phyloP scores from a whole-genome alignment of 2,329 filamentous ascomycete genomes.

The Pseudocercospora fuligena region DNA sequence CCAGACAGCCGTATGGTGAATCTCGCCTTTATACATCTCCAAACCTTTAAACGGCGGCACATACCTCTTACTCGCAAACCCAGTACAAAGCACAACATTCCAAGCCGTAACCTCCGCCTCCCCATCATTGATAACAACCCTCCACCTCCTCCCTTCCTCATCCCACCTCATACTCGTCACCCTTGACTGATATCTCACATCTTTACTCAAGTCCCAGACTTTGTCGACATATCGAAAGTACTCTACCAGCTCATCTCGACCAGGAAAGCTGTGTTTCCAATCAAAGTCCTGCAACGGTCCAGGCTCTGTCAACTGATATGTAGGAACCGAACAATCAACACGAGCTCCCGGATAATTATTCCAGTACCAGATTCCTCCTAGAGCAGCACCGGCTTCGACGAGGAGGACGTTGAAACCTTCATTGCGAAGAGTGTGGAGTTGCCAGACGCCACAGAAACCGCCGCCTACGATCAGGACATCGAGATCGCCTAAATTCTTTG shows the following conservation, averaged over 20 bases:
- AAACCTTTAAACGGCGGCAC: slow-evolving; percentile 42
- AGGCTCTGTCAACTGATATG: slow-evolving; percentile 52
- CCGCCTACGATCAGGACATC: slow-evolving; percentile 15
- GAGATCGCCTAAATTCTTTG: background rate
- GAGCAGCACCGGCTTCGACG: slow-evolving; percentile 10
- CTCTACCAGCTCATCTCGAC: slow-evolving; percentile 50
- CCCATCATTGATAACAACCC: background rate
- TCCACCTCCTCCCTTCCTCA: slow-evolving; percentile 39
- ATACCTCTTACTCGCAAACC: slow-evolving; percentile 43
- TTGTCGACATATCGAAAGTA: slow-evolving; percentile 67
- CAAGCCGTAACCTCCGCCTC: background rate
- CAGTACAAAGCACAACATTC: slow-evolving; percentile 20
- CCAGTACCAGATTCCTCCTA: slow-evolving; percentile 20
- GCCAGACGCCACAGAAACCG: slow-evolving; percentile 14
- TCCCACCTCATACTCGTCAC: slow-evolving; percentile 60
- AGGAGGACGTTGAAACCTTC: slow-evolving; percentile 13
- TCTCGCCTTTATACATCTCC: slow-evolving; percentile 44
- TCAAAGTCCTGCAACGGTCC: slow-evolving; percentile 58
- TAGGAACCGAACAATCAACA: slow-evolving; percentile 37
- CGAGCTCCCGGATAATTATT: slow-evolving; percentile 26
- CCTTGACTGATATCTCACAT: slow-evolving; percentile 60
- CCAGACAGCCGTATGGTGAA: slow-evolving; percentile 47
- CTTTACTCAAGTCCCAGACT: slow-evolving; percentile 60
- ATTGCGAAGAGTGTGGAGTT: slow-evolving; percentile 9
- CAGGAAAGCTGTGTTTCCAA: slow-evolving; percentile 43